Evolutionary conservation across 306 rosid genomes (phyloP).

Genomic region (Heteromeles arbutifolia): DNA sequence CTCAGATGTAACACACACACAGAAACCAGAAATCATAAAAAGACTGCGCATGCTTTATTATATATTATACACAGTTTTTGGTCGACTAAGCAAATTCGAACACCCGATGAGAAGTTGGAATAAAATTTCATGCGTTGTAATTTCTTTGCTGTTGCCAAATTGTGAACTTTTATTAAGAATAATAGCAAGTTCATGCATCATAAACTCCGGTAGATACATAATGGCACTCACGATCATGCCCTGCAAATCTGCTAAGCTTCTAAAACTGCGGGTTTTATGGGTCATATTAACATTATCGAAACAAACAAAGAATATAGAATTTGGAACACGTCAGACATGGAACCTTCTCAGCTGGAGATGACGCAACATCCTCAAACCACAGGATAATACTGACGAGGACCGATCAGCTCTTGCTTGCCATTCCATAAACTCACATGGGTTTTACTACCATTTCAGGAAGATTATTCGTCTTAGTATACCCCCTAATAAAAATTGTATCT

Average conservation of each 20-base stretch:
- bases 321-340: neutral
- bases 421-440: neutral
- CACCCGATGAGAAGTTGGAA: neutral
- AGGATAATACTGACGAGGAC: neutral
- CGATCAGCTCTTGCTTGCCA: neutral
- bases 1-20: neutral
- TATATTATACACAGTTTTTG: neutral
- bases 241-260: neutral
- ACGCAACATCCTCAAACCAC: slow-evolving; percentile 1
- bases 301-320: neutral
- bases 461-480: neutral
- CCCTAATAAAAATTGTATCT: neutral
- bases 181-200: neutral
- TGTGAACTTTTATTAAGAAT: neutral
- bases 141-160: neutral
- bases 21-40: neutral
- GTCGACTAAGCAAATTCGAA: neutral
- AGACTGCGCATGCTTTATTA: neutral
- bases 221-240: slow-evolving; percentile 2
- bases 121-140: neutral
- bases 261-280: neutral
- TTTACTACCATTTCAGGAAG: neutral
- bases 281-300: neutral
- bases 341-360: slow-evolving; percentile 7
- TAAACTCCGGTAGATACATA: neutral